These are phyloP conservation scores for Paecilomyces sp. DNA, from an alignment of 2,329 filamentous ascomycete species.

Conservation along the genomic window DNA sequence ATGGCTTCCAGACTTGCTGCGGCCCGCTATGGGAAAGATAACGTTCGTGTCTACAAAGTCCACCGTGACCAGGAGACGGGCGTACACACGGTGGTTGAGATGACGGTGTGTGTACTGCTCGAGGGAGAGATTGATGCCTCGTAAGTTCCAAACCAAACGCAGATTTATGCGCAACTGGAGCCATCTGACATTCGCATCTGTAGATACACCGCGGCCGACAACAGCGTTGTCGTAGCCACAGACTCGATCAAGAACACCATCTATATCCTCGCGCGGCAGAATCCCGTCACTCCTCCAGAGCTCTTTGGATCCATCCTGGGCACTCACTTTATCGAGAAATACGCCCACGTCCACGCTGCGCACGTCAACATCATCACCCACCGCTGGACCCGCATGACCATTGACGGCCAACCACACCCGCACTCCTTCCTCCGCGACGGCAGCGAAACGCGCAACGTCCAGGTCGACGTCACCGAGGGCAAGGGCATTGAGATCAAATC, in stretches of 20 bases:
- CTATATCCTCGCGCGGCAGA: constrained; percentile 90
- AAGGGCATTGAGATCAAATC: constrained; percentile 69
- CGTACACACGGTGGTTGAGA: constrained; percentile 81
- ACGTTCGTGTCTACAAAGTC: constrained; percentile 96
- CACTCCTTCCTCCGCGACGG: constrained; percentile 93
- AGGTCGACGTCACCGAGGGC: constrained; percentile 60
- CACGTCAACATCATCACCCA: constrained; percentile 77
- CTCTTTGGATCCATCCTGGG: constrained; percentile 80
- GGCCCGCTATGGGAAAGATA: constrained; percentile 65
- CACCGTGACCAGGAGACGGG: constrained; percentile 69
- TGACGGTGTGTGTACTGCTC: constrained; percentile 87
- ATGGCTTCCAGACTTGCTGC: constrained; percentile 35
- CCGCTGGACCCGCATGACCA: constrained; percentile 81
- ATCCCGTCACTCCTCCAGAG: constrained; percentile 88
- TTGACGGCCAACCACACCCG: constrained; percentile 85
- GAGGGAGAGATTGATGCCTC: constrained; percentile 86
- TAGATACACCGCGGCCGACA: constrained; percentile 89
- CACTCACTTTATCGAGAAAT: constrained; percentile 80
- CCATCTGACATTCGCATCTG: not conserved
- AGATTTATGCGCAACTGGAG: not conserved
- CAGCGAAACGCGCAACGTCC: constrained; percentile 76
- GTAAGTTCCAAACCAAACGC: constrained; percentile 40
- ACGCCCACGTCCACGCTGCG: constrained; percentile 78
- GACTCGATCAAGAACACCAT: constrained; percentile 98
- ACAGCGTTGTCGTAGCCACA: constrained; percentile 89